Percentiles rank a stretch among this genome's conserved stretches.
Conservation (phyloP, 2,329 filamentous ascomycete species). For the Scytalidium lignicola region DNA sequence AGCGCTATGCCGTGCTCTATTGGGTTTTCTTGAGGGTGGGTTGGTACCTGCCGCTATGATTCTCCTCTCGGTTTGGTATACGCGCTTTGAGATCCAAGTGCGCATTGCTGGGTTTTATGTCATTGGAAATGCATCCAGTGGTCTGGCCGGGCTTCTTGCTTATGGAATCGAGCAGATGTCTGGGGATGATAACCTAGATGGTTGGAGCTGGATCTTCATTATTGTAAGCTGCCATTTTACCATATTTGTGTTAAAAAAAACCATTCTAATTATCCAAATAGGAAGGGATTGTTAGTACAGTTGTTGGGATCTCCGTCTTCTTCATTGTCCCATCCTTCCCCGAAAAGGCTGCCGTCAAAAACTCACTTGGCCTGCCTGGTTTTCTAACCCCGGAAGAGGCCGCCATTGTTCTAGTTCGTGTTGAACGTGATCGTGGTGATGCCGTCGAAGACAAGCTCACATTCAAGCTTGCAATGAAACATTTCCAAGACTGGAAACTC, state of each 20-base stretch:
- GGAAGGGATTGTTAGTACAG: neutral
- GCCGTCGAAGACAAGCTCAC: neutral
- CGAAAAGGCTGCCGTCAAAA: neutral
- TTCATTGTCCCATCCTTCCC: neutral
- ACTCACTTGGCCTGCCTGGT: neutral
- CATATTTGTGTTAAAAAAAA: neutral
- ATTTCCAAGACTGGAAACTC: constrained; percentile 1
- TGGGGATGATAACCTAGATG: constrained; percentile 1
- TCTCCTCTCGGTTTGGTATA: neutral
- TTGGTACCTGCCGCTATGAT: constrained; percentile 1
- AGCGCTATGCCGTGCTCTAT: neutral
- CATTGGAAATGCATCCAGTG: constrained; percentile 2
- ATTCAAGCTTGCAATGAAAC: neutral
- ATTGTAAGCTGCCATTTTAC: neutral
- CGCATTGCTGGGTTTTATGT: constrained; percentile 1
- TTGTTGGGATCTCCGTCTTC: neutral
- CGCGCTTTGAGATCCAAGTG: neutral
- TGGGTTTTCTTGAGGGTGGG: constrained; percentile 1
- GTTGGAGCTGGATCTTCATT: constrained; percentile 13
- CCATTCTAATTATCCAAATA: neutral
- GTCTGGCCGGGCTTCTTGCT: constrained; percentile 1
- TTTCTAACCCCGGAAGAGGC: neutral
- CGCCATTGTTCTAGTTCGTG: neutral
- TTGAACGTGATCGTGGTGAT: neutral
- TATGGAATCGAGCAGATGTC: constrained; percentile 5